phyloP scores from a whole-genome alignment of 148 eudicot genomes.

The Suaeda aralocaspica region DNA sequence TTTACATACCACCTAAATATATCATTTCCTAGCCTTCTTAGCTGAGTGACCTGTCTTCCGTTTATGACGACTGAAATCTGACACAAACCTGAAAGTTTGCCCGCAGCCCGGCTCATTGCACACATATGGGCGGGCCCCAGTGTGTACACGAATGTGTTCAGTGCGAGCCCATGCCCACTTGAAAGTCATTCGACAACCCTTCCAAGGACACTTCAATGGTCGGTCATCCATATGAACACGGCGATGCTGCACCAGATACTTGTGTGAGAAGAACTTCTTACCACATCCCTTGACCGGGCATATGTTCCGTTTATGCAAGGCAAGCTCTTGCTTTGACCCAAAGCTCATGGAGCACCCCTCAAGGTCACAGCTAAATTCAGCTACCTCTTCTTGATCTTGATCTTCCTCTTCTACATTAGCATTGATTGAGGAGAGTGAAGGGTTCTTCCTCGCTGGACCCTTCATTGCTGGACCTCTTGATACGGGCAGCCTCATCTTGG shows the following conservation, averaged over 20 bases:
- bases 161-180: slow-evolving; percentile 99
- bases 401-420: slow-evolving; percentile 26
- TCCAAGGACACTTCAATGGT: slow-evolving; percentile 96
- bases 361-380: slow-evolving; percentile 59
- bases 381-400: slow-evolving; percentile 36
- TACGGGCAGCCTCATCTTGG: slow-evolving; percentile 32
- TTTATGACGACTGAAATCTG: slow-evolving; percentile 98
- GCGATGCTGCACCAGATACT: slow-evolving; percentile 86
- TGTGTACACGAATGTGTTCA: slow-evolving; percentile 91
- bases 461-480: slow-evolving; percentile 35
- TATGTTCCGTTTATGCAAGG: slow-evolving; percentile 58
- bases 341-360: slow-evolving; percentile 93
- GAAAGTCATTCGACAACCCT: slow-evolving; percentile 91
- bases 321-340: slow-evolving; percentile 59
- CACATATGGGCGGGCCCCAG: slow-evolving; percentile 88
- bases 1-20: slow-evolving; percentile 15
- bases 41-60: slow-evolving; percentile 89
- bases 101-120: slow-evolving; percentile 82
- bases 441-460: slow-evolving; percentile 31
- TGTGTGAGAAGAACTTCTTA: slow-evolving; percentile 94
- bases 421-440: slow-evolving; percentile 15
- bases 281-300: slow-evolving; percentile 91
- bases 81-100: slow-evolving; percentile 90
- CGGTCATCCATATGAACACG: slow-evolving; percentile 92
- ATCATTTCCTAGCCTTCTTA: slow-evolving; percentile 50